These are phyloP conservation scores for Cryptosporidium meleagridis DNA, from an alignment of 169 alveolate species.

Conservation along the genomic window DNA sequence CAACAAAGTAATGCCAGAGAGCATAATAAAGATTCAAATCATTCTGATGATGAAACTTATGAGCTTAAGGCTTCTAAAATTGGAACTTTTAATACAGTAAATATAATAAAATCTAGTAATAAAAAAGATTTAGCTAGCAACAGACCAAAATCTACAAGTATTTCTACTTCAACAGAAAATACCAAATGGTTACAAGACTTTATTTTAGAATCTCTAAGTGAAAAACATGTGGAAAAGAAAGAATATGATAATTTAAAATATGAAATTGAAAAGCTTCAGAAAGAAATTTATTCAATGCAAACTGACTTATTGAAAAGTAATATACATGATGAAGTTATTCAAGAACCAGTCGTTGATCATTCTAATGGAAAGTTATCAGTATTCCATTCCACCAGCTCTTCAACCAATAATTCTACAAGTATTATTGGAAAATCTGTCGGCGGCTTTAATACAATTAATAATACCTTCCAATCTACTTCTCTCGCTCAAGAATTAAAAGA, in stretches of 20 bases:
- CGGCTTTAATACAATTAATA: neutral
- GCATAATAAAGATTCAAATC: neutral
- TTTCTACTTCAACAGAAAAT: conserved; percentile 7
- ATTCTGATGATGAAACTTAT: neutral
- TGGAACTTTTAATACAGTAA: conserved; percentile 61
- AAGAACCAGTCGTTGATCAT: neutral
- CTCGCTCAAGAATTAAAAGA: conserved; percentile 64
- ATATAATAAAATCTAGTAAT: conserved; percentile 16
- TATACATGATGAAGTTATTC: neutral
- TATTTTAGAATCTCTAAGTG: conserved; percentile 41
- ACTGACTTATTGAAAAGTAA: conserved; percentile 32
- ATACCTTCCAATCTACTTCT: conserved; percentile 7
- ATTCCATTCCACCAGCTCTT: neutral
- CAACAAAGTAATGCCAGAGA: neutral
- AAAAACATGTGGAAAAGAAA: conserved; percentile 27
- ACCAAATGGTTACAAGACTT: conserved; percentile 35
- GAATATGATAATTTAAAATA: conserved; percentile 49
- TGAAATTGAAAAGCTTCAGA: conserved; percentile 66
- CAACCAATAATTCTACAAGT: neutral
- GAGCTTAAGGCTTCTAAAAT: conserved; percentile 15
- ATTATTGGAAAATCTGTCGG: neutral
- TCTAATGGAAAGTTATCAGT: conserved; percentile 8
- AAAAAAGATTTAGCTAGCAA: neutral
- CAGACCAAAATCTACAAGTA: conserved; percentile 59
- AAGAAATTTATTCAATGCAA: conserved; percentile 68